These are phyloP conservation scores for Cornus florida DNA, from an alignment of 148 eudicot genomes.

Conservation along the genomic window DNA sequence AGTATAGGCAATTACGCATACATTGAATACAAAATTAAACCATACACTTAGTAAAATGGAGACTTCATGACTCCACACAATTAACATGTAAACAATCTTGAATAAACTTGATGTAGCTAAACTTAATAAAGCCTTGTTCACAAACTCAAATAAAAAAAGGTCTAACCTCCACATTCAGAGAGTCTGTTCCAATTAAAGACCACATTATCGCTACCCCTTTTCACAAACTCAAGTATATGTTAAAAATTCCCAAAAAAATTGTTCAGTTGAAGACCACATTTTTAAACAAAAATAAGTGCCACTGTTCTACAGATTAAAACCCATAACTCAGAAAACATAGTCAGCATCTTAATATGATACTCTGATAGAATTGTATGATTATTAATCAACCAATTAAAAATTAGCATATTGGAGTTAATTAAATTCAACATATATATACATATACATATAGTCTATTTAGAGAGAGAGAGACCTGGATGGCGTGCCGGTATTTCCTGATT, in stretches of 20 bases:
- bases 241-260: too few relatives aligned
- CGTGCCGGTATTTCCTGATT: constrained; percentile 29
- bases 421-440: background rate
- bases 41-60: too few relatives aligned
- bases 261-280: too few relatives aligned
- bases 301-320: too few relatives aligned
- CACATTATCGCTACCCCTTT: too few relatives aligned
- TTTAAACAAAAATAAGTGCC: too few relatives aligned
- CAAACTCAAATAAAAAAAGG: background rate
- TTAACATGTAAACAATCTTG: background rate
- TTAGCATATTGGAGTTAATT: background rate
- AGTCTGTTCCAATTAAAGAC: too few relatives aligned
- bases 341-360: background rate
- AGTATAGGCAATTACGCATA: background rate
- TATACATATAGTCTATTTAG: background rate
- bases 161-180: background rate
- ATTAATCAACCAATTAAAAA: background rate
- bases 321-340: too few relatives aligned
- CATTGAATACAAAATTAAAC: background rate
- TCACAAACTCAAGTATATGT: too few relatives aligned
- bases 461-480: constrained; percentile 34
- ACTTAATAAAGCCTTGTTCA: background rate
- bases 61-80: background rate
- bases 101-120: background rate
- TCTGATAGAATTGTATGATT: background rate